A percentile compares a stretch with the other conserved stretches of the same genome.
These are phyloP conservation scores for Picochlorum sp. DNA, from an alignment of 139 green algal genomes.

Conservation along the genomic window DNA sequence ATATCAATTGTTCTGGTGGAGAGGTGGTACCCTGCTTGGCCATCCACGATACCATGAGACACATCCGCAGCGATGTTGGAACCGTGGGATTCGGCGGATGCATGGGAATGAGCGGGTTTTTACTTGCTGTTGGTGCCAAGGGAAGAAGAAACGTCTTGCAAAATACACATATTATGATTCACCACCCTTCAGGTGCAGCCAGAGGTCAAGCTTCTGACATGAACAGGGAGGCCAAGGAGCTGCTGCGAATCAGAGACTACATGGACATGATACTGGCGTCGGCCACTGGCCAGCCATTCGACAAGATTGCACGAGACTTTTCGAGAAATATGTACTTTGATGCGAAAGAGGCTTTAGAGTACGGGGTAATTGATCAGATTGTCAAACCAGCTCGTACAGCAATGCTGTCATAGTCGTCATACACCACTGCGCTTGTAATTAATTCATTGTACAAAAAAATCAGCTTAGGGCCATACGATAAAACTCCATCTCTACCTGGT, in stretches of 20 bases:
- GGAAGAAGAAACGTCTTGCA: conserved; percentile 80
- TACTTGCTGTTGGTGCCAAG: conserved; percentile 87
- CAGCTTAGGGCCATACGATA: too few relatives aligned
- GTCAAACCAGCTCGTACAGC: conserved; percentile 12
- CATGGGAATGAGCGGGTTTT: conserved; percentile 92
- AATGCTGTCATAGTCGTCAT: not conserved
- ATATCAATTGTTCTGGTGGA: conserved; percentile 83
- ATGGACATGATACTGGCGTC: conserved; percentile 65
- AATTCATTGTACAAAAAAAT: not conserved
- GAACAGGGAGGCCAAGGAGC: conserved; percentile 90
- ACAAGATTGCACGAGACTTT: conserved; percentile 55
- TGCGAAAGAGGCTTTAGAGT: conserved; percentile 53
- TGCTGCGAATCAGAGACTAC: conserved; percentile 87
- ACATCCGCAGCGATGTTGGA: conserved; percentile 77
- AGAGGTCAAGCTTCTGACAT: conserved; percentile 93
- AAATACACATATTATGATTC: conserved; percentile 94
- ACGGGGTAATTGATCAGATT: conserved; percentile 62
- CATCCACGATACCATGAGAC: conserved; percentile 95
- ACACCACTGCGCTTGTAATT: not conserved
- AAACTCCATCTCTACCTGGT: too few relatives aligned
- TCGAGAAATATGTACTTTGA: conserved; percentile 60
- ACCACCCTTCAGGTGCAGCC: conserved; percentile 83
- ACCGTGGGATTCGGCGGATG: conserved; percentile 92
- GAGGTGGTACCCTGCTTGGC: conserved; percentile 85
- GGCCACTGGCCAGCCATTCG: conserved; percentile 70